Conservation (phyloP, 177 flowering plant species). For the Vitis hybrid region DNA sequence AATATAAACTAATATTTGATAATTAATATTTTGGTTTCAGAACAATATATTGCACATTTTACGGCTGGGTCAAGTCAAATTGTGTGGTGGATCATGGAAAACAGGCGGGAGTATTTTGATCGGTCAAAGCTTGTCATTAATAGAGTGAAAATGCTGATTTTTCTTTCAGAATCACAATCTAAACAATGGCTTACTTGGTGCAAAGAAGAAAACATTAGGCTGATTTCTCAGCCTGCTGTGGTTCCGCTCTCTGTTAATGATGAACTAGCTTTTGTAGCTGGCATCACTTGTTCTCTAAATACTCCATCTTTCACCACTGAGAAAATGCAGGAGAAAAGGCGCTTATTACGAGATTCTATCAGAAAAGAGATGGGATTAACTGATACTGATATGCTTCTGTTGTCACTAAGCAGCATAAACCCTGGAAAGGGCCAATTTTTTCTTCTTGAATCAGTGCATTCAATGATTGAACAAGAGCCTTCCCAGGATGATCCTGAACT, state of each 20-base stretch:
- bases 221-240: conserved; percentile 55
- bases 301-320: conserved; percentile 67
- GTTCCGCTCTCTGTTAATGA: conserved; percentile 91
- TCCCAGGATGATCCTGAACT: conserved; percentile 21
- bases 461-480: conserved; percentile 34
- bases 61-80: conserved; percentile 78
- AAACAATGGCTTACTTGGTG: conserved; percentile 93
- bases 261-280: conserved; percentile 95
- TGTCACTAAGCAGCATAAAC: conserved; percentile 91
- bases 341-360: conserved; percentile 58
- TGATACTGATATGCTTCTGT: conserved; percentile 76
- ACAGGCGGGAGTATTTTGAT: conserved; percentile 84
- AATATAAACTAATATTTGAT: not conserved
- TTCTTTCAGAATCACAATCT: conserved; percentile 81
- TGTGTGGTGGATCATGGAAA: conserved; percentile 99
- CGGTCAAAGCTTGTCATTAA: conserved; percentile 69
- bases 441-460: conserved; percentile 74
- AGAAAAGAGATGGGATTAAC: conserved; percentile 87
- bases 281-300: conserved; percentile 74
- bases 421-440: conserved; percentile 89
- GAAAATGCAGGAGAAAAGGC: conserved; percentile 73
- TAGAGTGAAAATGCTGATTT: conserved; percentile 75
- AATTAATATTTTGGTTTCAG: conserved; percentile 43
- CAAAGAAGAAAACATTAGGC: conserved; percentile 77
- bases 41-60: conserved; percentile 65